Evolutionary conservation across 1,139 yeast genomes (phyloP).

Genomic region (Suhomyces wounanorum): DNA sequence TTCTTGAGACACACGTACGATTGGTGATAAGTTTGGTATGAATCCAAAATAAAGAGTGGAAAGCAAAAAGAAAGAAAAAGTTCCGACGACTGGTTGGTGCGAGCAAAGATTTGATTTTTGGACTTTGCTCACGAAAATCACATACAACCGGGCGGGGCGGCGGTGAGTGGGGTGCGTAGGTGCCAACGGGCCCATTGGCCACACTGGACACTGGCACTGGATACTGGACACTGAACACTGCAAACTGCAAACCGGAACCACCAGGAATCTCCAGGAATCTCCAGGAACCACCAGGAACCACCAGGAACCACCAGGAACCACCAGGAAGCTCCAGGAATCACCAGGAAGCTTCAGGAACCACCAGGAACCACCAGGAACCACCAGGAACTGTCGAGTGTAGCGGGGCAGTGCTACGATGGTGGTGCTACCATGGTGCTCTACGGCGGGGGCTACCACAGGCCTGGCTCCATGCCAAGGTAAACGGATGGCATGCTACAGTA

Average conservation of each 20-base stretch:
- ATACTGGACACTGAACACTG: no score
- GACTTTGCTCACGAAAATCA: conserved; percentile 10
- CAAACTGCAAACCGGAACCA: no score
- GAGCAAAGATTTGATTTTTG: conserved; percentile 12
- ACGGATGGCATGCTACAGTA: background rate
- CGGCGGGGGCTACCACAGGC: background rate
- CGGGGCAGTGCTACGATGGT: background rate
- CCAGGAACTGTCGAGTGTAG: background rate
- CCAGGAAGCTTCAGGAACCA: no score
- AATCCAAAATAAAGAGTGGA: conserved; percentile 10
- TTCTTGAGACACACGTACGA: conserved; percentile 9
- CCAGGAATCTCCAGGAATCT: no score
- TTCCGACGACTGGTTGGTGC: conserved; percentile 12
- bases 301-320: no score
- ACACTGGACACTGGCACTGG: no score
- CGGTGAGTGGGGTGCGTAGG: conserved; percentile 4
- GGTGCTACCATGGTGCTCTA: background rate
- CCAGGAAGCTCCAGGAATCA: no score
- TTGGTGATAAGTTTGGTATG: conserved; percentile 13
- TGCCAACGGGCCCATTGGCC: background rate
- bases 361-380: no score
- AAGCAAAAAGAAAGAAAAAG: conserved; percentile 14
- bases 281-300: no score
- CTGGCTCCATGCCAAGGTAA: background rate
- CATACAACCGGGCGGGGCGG: conserved; percentile 12